Base-by-base conservation (phyloP, 257 asterid species). In the Ocimum tenuiflorum region DNA sequence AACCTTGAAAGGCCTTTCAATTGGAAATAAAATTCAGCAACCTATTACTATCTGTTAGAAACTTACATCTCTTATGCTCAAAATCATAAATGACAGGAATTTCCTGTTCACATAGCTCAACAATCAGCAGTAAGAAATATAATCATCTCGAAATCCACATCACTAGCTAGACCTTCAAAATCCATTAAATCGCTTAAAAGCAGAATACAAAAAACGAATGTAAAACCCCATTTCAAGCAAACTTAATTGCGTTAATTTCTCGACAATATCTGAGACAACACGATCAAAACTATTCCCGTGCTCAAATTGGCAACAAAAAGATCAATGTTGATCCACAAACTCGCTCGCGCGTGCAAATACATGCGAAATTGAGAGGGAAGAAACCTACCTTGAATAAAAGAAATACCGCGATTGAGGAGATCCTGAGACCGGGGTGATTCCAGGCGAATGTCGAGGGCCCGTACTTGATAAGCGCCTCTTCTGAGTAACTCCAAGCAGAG, bases 401-500 rank as follows among this genome's bases (percentile, higher is more conserved):
- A 80, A 79, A 94, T 85, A 7, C 96, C 95, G 12, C 14, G 70
- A 3, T 57, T 73, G 66, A 27, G 83, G 76, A 94, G 97, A 54
- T 68, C 73, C 47, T 65, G 52, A 13, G 95, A 88, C 89, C 89
- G 88, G 15, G 96, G 88, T 13, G 97, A 90, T 12, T 80, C 80
- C 71, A 83, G 35, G 0, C 91, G 92, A 48, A 83, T 62, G 74
- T 94, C 99, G 58, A 90, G 85, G 68, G 95, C 95, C 74, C 81
- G 86, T 61, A 94, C 96, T 23, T 71, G 84, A 54, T 65, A 77
- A 31, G 97, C 95, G 3, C 99, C 99, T 59, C 99, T 76, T 73
- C 96, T 80, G 55, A 81, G 66, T 0, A 94, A 86, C 80, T 94
- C 97, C 54, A 83, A 71, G 82, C 99, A 89, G 75, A 92, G 97